Evolutionary conservation across 441 rosid species (phyloP), one percentile per base, ranked within the genome.

Genomic region (Raphanus hybrid): DNA sequence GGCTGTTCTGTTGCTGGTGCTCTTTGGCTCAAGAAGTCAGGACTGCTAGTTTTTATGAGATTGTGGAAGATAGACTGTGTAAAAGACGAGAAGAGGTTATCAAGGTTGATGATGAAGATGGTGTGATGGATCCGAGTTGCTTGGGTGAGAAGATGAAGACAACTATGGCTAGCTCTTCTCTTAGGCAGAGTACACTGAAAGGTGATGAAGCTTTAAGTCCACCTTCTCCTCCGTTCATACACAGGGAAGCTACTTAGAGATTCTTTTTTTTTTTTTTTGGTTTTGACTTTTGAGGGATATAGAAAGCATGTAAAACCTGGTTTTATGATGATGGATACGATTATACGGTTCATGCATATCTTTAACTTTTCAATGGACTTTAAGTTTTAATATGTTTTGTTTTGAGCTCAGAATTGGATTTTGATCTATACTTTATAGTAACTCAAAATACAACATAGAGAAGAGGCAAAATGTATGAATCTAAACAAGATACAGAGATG

Each of bases 1-100:
- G 98, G 98, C 84, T 90, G 26, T 91, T 79, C 74, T 91, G 98
- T 79, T 93, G 90, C 73, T 91, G 96, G 96, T 91, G 98, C 76
- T 75, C 96, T 48, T 90, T 93, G 67, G 96, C 98, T 55, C 98
- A 91, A 80, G 96, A 93, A 82, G 95, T 86, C 5, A 82, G 96
- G 64, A 90, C 98, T 0, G 92, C 87, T 48, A 88, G 87, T 74
- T 80, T 84, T 29, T 90, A 93, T 57, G 89, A 87, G 1, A 76
- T 93, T 12, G 81, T 82, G 34, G 94, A 91, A 73, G 91, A 93
- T 63, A 86, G 79, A 43, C 75, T 87, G 35, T 81, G 75, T 65
- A 60, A 57, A 54, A 85, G 87, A 75, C 71, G 69, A 16, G 67
- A 50, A 27, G 81, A 74, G 9, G 11, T 41, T 43, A 59, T 15